phyloP scores from a whole-genome alignment of 2,329 filamentous ascomycete genomes.

The Cladophialophora yegresii region DNA sequence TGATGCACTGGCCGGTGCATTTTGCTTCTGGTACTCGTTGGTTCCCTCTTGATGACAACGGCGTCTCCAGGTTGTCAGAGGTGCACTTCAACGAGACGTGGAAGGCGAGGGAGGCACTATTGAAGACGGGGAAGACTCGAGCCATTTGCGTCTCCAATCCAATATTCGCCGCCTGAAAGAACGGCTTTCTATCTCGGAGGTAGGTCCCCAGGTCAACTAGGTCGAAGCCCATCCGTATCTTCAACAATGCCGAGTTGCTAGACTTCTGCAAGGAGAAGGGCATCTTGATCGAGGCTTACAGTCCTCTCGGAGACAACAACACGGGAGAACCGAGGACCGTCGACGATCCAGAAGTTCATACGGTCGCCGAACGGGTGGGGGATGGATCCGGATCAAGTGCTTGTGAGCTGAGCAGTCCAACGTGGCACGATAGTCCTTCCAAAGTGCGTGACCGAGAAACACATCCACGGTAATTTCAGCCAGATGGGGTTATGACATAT shows the following conservation, averaged over 20 bases:
- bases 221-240: conserved; percentile 77
- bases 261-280: conserved; percentile 50
- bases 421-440: conserved; percentile 57
- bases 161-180: conserved; percentile 57
- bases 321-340: conserved; percentile 65
- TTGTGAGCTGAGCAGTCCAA: conserved; percentile 59
- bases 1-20: conserved; percentile 44
- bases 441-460: conserved; percentile 56
- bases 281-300: conserved; percentile 62
- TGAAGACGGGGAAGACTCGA: conserved; percentile 56
- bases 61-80: conserved; percentile 22
- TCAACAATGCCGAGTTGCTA: conserved; percentile 56
- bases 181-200: conserved; percentile 59
- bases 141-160: conserved; percentile 63
- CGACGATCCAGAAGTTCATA: conserved; percentile 62
- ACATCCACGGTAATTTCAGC: conserved; percentile 54
- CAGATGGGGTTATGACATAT: conserved; percentile 45
- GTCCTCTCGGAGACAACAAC: conserved; percentile 62
- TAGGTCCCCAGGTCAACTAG: conserved; percentile 72
- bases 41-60: conserved; percentile 51
- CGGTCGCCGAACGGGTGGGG: conserved; percentile 66
- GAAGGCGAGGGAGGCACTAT: conserved; percentile 67
- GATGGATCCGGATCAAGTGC: conserved; percentile 58
- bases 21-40: conserved; percentile 43
- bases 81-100: conserved; percentile 54